A percentile compares a stretch with the other conserved stretches of the same genome.
Conservation (phyloP, 106 monocot genomes). For the Dactylorhiza incarnata region DNA sequence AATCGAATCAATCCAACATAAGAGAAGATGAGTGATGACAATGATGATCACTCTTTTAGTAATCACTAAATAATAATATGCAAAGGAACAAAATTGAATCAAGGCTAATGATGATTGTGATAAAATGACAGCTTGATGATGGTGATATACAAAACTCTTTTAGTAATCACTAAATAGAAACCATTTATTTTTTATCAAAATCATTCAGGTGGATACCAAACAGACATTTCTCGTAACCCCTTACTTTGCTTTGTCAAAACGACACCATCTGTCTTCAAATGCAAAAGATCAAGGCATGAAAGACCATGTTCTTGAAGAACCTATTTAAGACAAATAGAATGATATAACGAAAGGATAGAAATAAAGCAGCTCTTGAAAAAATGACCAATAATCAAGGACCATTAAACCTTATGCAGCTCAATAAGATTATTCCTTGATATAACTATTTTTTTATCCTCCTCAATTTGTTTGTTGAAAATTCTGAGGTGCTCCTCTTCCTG, state of each 20-base stretch:
- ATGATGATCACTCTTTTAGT: not conserved
- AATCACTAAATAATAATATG: not conserved
- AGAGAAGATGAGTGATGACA: not conserved
- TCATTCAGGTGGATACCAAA: not conserved
- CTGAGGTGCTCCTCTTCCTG: conserved; percentile 77
- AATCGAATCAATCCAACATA: not conserved
- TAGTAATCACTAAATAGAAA: not conserved
- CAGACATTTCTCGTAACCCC: not conserved
- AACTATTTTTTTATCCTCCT: conserved; percentile 82
- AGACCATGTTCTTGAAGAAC: conserved; percentile 79
- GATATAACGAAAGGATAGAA: not conserved
- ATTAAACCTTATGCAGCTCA: conserved; percentile 71
- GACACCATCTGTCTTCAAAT: conserved; percentile 68
- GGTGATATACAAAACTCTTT: not conserved
- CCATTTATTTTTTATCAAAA: not conserved
- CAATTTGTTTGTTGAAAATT: conserved; percentile 77
- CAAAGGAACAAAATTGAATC: not conserved
- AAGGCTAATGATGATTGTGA: not conserved
- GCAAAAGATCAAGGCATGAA: conserved; percentile 70
- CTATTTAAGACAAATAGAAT: conserved; percentile 20
- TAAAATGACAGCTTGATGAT: not conserved
- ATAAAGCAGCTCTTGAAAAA: not conserved
- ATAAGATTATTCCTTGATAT: conserved; percentile 78
- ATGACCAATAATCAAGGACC: not conserved
- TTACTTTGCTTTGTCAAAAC: conserved; percentile 76